Conservation (phyloP, 179 eudicot species). For the Silene coronaria region DNA sequence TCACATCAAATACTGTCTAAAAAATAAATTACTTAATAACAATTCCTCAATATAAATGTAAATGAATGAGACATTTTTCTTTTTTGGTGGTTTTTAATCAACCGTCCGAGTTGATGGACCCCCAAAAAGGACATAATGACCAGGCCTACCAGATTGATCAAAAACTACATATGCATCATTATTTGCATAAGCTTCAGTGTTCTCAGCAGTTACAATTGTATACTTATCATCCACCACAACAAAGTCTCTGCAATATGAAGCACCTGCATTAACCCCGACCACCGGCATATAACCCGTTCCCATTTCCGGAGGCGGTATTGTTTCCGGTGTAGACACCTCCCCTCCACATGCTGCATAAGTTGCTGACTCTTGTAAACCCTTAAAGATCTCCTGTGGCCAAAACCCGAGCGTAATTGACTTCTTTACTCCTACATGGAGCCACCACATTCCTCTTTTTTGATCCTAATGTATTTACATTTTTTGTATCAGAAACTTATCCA, state of each 20-base stretch:
- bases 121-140: constrained; percentile 1
- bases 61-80: too few relatives aligned
- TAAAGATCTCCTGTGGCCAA: constrained; percentile 21
- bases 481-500: neutral
- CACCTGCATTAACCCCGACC: neutral
- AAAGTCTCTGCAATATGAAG: constrained; percentile 11
- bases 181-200: constrained; percentile 8
- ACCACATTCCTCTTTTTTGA: constrained; percentile 12
- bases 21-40: too few relatives aligned
- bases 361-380: constrained; percentile 6
- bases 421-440: constrained; percentile 13
- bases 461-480: constrained; percentile 1
- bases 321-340: constrained; percentile 5
- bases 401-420: constrained; percentile 4
- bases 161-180: constrained; percentile 7
- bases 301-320: constrained; percentile 19
- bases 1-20: too few relatives aligned
- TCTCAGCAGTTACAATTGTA: constrained; percentile 4
- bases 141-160: constrained; percentile 1
- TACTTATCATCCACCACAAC: constrained; percentile 13
- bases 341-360: constrained; percentile 27
- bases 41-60: too few relatives aligned
- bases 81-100: too few relatives aligned
- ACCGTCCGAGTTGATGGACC: too few relatives aligned
- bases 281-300: constrained; percentile 15